phyloP scores from a whole-genome alignment of 176 grass and related monocot species.

The Saccharum officinarum region DNA sequence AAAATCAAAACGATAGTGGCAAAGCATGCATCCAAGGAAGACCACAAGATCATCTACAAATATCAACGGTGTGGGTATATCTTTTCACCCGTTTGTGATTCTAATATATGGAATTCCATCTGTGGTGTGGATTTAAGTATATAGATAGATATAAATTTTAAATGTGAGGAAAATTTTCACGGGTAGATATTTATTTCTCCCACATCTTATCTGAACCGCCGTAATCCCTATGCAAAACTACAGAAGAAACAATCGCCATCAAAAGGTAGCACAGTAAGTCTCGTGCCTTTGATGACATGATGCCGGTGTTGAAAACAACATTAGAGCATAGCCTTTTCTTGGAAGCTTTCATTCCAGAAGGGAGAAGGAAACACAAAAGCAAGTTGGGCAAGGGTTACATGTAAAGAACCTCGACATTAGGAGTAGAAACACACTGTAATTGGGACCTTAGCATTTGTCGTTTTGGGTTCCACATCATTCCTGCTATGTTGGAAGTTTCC shows the following conservation, averaged over 20 bases:
- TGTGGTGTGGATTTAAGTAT: too few relatives aligned
- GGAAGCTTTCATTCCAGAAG: background rate
- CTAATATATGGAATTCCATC: too few relatives aligned
- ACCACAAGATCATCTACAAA: too few relatives aligned
- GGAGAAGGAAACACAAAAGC: background rate
- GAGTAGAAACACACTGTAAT: background rate
- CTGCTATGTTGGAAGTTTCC: too few relatives aligned
- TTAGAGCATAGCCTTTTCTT: background rate
- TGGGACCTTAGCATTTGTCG: background rate
- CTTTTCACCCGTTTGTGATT: too few relatives aligned
- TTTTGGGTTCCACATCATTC: background rate
- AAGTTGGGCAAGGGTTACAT: background rate
- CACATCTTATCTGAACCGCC: too few relatives aligned
- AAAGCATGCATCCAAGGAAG: too few relatives aligned
- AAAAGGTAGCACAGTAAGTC: background rate
- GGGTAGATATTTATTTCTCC: too few relatives aligned
- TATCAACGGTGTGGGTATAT: too few relatives aligned
- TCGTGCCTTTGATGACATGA: slow-evolving; percentile 15
- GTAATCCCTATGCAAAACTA: background rate
- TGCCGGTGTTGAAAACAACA: slow-evolving; percentile 13
- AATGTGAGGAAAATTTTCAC: too few relatives aligned
- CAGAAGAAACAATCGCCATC: slow-evolving; percentile 32
- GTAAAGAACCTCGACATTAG: slow-evolving; percentile 10
- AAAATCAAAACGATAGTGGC: too few relatives aligned
- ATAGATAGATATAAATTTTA: too few relatives aligned